phyloP scores from a whole-genome alignment of 2,329 filamentous ascomycete genomes.

The Colletotrichum orbiculare region DNA sequence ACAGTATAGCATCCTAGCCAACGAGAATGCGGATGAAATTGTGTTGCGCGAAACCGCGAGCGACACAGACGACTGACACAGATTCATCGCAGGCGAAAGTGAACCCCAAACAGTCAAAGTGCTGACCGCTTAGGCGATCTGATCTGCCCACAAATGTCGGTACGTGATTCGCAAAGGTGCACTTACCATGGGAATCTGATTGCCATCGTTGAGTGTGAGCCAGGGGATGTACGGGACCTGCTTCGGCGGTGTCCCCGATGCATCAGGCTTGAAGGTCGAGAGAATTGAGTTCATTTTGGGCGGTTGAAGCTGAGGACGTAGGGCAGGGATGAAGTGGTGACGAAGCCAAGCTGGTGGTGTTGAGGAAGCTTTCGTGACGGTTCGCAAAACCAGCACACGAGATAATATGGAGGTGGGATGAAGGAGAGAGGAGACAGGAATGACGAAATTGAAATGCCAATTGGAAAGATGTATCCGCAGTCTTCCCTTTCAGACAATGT shows the following conservation, averaged over 20 bases:
- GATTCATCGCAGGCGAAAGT: too few relatives aligned
- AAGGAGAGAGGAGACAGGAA: not conserved
- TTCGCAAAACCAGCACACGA: constrained; percentile 16
- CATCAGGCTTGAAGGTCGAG: constrained; percentile 51
- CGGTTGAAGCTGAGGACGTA: not conserved
- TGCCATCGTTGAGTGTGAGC: constrained; percentile 79
- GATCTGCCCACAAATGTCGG: not conserved
- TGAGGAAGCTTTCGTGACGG: constrained; percentile 1
- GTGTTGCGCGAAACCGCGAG: too few relatives aligned
- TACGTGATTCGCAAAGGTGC: not conserved
- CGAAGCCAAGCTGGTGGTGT: constrained; percentile 18
- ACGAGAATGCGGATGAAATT: too few relatives aligned
- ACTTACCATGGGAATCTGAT: constrained; percentile 75
- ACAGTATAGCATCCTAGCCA: too few relatives aligned
- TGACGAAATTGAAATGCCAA: too few relatives aligned
- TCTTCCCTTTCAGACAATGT: not conserved
- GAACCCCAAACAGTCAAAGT: not conserved
- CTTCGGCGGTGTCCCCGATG: constrained; percentile 53
- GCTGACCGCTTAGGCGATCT: constrained; percentile 3
- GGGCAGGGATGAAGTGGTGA: constrained; percentile 10
- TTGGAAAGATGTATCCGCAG: not conserved
- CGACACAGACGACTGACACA: too few relatives aligned
- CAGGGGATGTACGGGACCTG: constrained; percentile 60
- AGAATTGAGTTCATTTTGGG: constrained; percentile 56
- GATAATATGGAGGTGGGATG: not conserved